A percentile compares a stretch with the other conserved stretches of the same genome.
Evolutionary conservation across 169 alveolate species (phyloP).

Genomic region (Plasmodium adleri): DNA sequence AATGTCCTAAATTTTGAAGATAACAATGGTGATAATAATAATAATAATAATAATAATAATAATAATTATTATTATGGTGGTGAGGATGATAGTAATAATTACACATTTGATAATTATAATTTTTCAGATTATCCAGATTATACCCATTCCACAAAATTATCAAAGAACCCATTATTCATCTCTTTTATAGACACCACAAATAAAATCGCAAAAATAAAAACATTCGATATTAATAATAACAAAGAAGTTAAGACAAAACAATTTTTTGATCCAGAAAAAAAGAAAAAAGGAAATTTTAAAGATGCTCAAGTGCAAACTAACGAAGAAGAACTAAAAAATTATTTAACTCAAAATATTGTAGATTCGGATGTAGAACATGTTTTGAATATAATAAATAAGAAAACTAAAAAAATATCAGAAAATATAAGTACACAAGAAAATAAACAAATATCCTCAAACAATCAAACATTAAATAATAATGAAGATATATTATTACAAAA

Average conservation of each 20-base stretch:
- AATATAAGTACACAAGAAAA: too few species aligned
- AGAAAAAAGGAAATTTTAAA: slow-evolving; percentile 10
- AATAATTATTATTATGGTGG: not conserved
- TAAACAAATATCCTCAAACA: too few species aligned
- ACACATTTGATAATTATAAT: too few species aligned
- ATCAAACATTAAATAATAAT: too few species aligned
- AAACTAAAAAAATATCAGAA: not conserved
- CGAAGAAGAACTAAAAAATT: slow-evolving; percentile 9
- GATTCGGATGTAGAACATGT: slow-evolving; percentile 37
- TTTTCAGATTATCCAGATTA: too few species aligned
- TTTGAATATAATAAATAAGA: slow-evolving; percentile 19
- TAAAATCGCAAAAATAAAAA: slow-evolving; percentile 25
- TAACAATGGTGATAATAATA: not conserved
- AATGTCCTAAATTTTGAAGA: not conserved
- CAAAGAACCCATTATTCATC: not conserved
- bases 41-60: not conserved
- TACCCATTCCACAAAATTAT: too few species aligned
- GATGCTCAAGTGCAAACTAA: slow-evolving; percentile 70
- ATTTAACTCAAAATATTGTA: not conserved
- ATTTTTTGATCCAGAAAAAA: not conserved
- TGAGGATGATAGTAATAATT: too few species aligned
- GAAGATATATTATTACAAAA: too few species aligned
- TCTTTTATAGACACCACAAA: slow-evolving; percentile 30
- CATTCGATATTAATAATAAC: slow-evolving; percentile 5
- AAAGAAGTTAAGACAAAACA: slow-evolving; percentile 13